phyloP scores from a whole-genome alignment of 2,329 filamentous ascomycete genomes.

The Cladosporium velox region DNA sequence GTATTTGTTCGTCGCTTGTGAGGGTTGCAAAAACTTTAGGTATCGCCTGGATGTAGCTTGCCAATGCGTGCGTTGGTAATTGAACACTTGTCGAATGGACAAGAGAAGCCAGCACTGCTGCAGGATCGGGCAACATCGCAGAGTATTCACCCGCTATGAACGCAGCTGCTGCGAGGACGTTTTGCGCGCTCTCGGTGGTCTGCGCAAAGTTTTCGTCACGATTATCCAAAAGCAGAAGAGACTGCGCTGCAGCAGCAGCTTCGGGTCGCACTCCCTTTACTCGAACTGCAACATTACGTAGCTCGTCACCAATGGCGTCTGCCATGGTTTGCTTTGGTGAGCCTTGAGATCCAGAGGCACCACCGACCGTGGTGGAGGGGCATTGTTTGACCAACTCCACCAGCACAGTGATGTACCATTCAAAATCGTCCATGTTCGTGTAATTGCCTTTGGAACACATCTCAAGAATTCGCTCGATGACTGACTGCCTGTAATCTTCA shows the following conservation, averaged over 20 bases:
- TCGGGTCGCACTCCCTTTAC: slow-evolving; percentile 80
- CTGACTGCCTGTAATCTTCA: slow-evolving; percentile 80
- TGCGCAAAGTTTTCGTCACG: slow-evolving; percentile 58
- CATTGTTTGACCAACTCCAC: slow-evolving; percentile 76
- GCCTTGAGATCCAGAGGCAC: slow-evolving; percentile 22
- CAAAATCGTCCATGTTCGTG: slow-evolving; percentile 81
- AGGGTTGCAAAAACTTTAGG: slow-evolving; percentile 81
- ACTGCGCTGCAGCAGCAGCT: slow-evolving; percentile 80
- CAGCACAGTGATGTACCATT: slow-evolving; percentile 94
- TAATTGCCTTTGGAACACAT: slow-evolving; percentile 94
- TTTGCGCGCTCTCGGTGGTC: slow-evolving; percentile 54
- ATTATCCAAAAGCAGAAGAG: slow-evolving; percentile 66
- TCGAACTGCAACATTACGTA: slow-evolving; percentile 88
- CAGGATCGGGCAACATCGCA: slow-evolving; percentile 66
- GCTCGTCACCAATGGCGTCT: slow-evolving; percentile 72
- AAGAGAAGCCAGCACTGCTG: slow-evolving; percentile 72
- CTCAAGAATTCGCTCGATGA: slow-evolving; percentile 77
- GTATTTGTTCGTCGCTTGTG: slow-evolving; percentile 62
- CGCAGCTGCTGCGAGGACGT: slow-evolving; percentile 72
- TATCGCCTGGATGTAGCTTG: slow-evolving; percentile 77
- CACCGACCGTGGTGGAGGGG: slow-evolving; percentile 49
- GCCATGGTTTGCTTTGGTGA: slow-evolving; percentile 18
- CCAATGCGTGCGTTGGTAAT: slow-evolving; percentile 66
- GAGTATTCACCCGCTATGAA: slow-evolving; percentile 93
- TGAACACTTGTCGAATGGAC: slow-evolving; percentile 65